Conservation (phyloP, 371 early-diverging fungal species). For the Gilbertella persicaria region DNA sequence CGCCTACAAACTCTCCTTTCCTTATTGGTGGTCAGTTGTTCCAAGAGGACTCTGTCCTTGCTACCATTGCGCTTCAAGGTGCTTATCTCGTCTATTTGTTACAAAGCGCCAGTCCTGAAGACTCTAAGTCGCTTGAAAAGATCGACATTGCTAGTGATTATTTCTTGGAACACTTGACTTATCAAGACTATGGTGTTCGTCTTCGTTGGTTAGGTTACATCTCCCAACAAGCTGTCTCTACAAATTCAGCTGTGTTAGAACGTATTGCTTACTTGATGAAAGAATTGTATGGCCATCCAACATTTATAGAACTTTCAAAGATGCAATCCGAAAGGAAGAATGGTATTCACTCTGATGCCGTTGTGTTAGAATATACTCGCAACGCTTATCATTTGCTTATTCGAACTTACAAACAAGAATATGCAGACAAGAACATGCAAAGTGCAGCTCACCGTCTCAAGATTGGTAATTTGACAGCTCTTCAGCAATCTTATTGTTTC, state of each 20-base stretch:
- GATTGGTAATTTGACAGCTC: constrained; percentile 42
- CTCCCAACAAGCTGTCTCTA: constrained; percentile 28
- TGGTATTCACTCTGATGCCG: not conserved
- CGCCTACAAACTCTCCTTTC: constrained; percentile 58
- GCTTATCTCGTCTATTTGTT: constrained; percentile 57
- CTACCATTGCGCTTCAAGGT: constrained; percentile 61
- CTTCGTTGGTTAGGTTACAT: constrained; percentile 57
- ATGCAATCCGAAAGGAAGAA: constrained; percentile 8
- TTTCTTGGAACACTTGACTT: constrained; percentile 55
- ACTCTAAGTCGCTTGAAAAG: constrained; percentile 17
- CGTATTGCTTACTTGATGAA: constrained; percentile 34
- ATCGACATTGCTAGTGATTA: constrained; percentile 58
- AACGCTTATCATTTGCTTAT: constrained; percentile 37
- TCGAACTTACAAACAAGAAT: constrained; percentile 38
- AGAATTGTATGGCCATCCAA: constrained; percentile 26
- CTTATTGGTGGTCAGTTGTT: constrained; percentile 59
- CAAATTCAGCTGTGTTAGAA: constrained; percentile 23
- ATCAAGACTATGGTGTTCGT: constrained; percentile 47
- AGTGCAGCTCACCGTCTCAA: constrained; percentile 38
- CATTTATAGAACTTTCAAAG: constrained; percentile 23
- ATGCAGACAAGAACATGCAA: constrained; percentile 30
- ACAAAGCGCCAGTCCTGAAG: constrained; percentile 24
- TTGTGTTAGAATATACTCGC: constrained; percentile 9
- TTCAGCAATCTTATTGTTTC: constrained; percentile 59
- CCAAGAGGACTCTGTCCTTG: constrained; percentile 58